Evolutionary conservation across 1,139 yeast genomes (phyloP).

Genomic region (Geotrichum phurueaensis): DNA sequence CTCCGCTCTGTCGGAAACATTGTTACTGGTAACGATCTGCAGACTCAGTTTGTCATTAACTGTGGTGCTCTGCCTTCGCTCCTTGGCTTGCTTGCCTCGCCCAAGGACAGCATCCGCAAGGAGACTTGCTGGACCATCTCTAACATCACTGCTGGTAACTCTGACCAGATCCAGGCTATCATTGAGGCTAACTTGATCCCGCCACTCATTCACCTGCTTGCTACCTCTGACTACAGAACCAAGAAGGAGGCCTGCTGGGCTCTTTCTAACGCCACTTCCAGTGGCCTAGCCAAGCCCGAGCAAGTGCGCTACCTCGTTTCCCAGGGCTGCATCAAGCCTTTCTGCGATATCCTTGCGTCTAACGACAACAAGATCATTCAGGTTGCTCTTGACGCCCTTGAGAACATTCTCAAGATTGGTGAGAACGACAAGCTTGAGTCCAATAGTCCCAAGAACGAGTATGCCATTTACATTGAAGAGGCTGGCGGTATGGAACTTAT

Average conservation of each 20-base stretch:
- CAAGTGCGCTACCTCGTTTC: constrained; percentile 76
- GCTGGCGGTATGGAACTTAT: constrained; percentile 99
- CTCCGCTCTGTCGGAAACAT: constrained; percentile 96
- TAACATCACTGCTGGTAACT: constrained; percentile 94
- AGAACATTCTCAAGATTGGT: constrained; percentile 89
- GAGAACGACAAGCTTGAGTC: constrained; percentile 81
- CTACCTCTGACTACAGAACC: constrained; percentile 86
- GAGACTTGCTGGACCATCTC: constrained; percentile 99
- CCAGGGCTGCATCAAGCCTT: constrained; percentile 96
- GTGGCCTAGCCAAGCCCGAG: constrained; percentile 87
- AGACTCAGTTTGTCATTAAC: constrained; percentile 91
- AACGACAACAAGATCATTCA: constrained; percentile 91
- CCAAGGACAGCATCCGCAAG: constrained; percentile 88
- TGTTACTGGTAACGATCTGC: constrained; percentile 92
- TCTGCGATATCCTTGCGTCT: constrained; percentile 82
- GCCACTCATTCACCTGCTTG: constrained; percentile 75
- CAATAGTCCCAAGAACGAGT: constrained; percentile 55
- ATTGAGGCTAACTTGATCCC: constrained; percentile 93
- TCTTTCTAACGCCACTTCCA: constrained; percentile 93
- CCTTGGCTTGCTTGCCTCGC: constrained; percentile 69
- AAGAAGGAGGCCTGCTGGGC: constrained; percentile 99
- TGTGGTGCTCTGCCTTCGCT: constrained; percentile 87
- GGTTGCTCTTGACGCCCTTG: constrained; percentile 91
- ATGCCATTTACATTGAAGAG: constrained; percentile 89
- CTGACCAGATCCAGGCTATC: constrained; percentile 93